Evolutionary conservation across 2,329 filamentous ascomycete species (phyloP).

Genomic region (Leptosphaerulina australis): DNA sequence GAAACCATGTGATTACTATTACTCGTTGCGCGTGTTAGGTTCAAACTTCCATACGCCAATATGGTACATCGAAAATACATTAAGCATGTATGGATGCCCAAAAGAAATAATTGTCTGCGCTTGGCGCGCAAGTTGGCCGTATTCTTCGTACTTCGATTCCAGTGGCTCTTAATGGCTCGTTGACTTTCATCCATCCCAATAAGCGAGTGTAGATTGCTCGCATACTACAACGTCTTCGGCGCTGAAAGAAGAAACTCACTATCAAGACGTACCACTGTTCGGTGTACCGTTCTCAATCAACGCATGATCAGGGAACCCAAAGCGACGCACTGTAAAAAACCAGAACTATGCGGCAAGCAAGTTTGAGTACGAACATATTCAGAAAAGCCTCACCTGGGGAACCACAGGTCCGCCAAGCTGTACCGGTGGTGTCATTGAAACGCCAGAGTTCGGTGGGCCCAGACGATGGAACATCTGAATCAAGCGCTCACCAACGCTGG

Average conservation of each 20-base stretch:
- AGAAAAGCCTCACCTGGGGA: slow-evolving; percentile 41
- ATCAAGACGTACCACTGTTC: background rate
- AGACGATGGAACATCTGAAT: slow-evolving; percentile 72
- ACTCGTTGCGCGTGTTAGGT: slow-evolving; percentile 14
- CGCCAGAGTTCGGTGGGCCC: slow-evolving; percentile 36
- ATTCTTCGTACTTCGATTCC: background rate
- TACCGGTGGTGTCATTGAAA: slow-evolving; percentile 29
- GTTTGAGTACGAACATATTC: background rate
- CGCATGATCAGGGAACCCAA: background rate
- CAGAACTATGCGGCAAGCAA: background rate
- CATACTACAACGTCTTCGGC: background rate
- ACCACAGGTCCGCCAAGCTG: slow-evolving; percentile 32
- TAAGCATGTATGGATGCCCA: background rate
- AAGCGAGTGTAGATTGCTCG: background rate
- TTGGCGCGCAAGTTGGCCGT: background rate
- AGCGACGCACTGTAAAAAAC: slow-evolving; percentile 1
- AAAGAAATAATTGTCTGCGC: background rate
- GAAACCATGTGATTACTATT: slow-evolving; percentile 26
- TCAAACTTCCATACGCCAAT: slow-evolving; percentile 16
- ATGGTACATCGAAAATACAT: slow-evolving; percentile 17
- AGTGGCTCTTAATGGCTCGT: slow-evolving; percentile 1
- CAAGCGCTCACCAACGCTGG: slow-evolving; percentile 75
- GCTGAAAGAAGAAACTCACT: background rate
- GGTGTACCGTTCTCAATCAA: background rate
- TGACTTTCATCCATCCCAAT: slow-evolving; percentile 4